These are phyloP conservation scores for Fusarium agapanthi DNA, from an alignment of 2,329 filamentous ascomycete genomes.

Conservation along the genomic window DNA sequence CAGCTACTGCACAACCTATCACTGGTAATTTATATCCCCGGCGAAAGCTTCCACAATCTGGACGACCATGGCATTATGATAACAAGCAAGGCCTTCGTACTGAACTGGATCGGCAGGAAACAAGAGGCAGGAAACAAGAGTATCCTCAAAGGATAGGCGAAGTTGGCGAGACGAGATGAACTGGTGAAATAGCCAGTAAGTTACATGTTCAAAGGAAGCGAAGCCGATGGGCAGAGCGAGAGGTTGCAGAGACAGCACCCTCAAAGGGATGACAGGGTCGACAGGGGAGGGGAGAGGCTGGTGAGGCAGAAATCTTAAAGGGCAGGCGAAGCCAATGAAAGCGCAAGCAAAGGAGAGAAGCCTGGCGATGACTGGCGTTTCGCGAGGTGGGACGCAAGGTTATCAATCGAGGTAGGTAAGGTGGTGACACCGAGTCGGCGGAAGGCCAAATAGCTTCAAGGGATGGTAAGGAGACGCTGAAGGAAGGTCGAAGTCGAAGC, in stretches of 20 bases:
- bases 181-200: neutral
- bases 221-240: neutral
- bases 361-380: neutral
- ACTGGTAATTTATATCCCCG: no score
- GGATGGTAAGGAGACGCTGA: neutral
- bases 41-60: neutral
- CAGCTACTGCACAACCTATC: neutral
- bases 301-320: neutral
- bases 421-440: fast-evolving
- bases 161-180: neutral
- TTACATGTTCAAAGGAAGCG: neutral
- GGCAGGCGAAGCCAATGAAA: neutral
- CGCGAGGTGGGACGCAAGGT: no score
- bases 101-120: neutral
- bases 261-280: neutral
- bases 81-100: neutral
- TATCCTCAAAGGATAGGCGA: neutral
- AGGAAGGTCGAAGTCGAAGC: neutral
- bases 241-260: neutral
- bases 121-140: neutral
- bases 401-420: no score
- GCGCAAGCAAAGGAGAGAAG: neutral
- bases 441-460: neutral
- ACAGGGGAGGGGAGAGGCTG: neutral
- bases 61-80: neutral